Conservation (phyloP, 2,329 filamentous ascomycete genomes). For the Aspergillus sp. region DNA sequence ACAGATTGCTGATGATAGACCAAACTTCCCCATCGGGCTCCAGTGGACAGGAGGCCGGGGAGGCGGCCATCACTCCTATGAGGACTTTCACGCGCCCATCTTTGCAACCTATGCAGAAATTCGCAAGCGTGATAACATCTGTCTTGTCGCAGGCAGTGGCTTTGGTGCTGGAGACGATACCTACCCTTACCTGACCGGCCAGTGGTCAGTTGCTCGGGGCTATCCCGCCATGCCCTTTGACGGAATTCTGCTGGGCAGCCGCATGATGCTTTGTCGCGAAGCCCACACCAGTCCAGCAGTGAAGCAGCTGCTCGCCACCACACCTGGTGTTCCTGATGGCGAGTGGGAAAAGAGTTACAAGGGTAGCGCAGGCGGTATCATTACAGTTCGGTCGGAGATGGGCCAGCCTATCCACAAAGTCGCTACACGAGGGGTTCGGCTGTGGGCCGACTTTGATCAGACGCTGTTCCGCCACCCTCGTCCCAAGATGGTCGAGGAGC, state of each 20-base stretch:
- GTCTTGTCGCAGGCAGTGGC: neutral
- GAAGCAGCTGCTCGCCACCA: neutral
- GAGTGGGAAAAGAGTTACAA: conserved; percentile 1
- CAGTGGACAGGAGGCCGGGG: neutral
- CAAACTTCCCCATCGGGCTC: neutral
- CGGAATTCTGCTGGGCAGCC: neutral
- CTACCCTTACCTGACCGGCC: neutral
- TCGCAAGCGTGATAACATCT: conserved; percentile 1
- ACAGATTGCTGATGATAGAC: neutral
- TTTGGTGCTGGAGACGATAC: neutral
- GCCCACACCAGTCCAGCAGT: neutral
- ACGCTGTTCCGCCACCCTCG: neutral
- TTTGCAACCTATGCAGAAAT: neutral
- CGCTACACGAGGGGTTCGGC: neutral
- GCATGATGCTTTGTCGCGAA: neutral
- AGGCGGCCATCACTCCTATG: neutral
- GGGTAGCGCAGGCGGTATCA: neutral
- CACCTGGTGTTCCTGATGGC: neutral
- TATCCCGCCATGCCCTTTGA: neutral
- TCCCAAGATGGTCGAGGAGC: neutral
- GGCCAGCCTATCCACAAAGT: neutral
- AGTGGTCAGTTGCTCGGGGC: neutral
- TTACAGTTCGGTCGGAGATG: neutral
- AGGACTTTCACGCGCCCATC: neutral
- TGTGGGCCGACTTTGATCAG: neutral